Conservation (phyloP, 768 basidiomycete species). For the Russula foetens region DNA sequence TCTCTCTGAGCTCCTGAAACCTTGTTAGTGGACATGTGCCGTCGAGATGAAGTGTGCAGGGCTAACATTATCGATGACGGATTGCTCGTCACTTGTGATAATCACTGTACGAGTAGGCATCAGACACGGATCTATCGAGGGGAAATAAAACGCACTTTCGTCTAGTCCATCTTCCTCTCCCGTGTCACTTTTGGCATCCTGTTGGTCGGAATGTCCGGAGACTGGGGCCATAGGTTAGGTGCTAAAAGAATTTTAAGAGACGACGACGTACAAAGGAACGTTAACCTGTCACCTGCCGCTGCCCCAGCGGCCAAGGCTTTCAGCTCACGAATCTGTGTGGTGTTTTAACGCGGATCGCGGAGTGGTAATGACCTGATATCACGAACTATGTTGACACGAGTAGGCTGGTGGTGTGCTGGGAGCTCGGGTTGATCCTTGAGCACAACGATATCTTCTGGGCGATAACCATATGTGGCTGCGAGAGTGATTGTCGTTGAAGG, state of each 20-base stretch:
- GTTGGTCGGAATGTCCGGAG: slow-evolving; percentile 24
- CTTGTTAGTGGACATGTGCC: neutral
- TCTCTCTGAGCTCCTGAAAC: slow-evolving; percentile 2
- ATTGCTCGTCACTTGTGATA: slow-evolving; percentile 11
- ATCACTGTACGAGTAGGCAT: neutral
- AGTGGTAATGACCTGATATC: neutral
- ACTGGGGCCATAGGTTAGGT: slow-evolving; percentile 3
- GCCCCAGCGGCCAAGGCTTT: slow-evolving; percentile 17
- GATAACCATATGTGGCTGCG: slow-evolving; percentile 16
- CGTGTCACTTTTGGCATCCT: neutral
- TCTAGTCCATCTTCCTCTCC: slow-evolving; percentile 22
- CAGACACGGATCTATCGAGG: neutral
- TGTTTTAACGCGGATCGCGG: neutral
- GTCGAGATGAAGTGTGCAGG: neutral
- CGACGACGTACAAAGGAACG: slow-evolving; percentile 23
- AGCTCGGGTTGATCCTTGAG: slow-evolving; percentile 5
- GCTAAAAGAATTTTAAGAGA: neutral
- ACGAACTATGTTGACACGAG: slow-evolving; percentile 16
- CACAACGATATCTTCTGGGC: slow-evolving; percentile 14
- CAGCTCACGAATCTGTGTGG: slow-evolving; percentile 16
- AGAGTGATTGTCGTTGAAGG: neutral
- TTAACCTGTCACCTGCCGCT: slow-evolving; percentile 21
- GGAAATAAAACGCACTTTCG: slow-evolving; percentile 16
- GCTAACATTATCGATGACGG: slow-evolving; percentile 23
- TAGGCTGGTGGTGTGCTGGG: slow-evolving; percentile 7